Conservation (phyloP, 768 basidiomycete species). For the Collybia mongolica region DNA sequence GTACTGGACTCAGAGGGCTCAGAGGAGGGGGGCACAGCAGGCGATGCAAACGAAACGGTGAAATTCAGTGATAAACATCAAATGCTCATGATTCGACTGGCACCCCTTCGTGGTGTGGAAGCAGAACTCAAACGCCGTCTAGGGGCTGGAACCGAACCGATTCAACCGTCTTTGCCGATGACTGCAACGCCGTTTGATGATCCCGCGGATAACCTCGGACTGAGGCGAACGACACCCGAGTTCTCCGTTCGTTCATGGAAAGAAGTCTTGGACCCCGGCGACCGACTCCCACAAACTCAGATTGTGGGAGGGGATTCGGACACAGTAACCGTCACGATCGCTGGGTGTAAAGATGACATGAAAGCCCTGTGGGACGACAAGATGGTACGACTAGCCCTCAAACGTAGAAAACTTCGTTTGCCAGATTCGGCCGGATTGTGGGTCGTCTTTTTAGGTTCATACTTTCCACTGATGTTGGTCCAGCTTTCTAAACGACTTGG, state of each 20-base stretch:
- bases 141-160: slow-evolving; percentile 42
- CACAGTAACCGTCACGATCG: slow-evolving; percentile 49
- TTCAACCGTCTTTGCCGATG: slow-evolving; percentile 30
- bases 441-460: slow-evolving; percentile 20
- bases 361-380: slow-evolving; percentile 60
- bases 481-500: slow-evolving; percentile 70
- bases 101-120: slow-evolving; percentile 62
- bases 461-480: slow-evolving; percentile 1
- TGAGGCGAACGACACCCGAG: slow-evolving; percentile 33
- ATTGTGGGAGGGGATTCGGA: slow-evolving; percentile 26
- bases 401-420: slow-evolving; percentile 44
- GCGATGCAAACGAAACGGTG: slow-evolving; percentile 22
- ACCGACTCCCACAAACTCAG: slow-evolving; percentile 3
- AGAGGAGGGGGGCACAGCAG: slow-evolving; percentile 16
- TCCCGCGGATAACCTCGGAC: slow-evolving; percentile 20
- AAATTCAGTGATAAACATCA: slow-evolving; percentile 53
- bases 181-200: slow-evolving; percentile 48
- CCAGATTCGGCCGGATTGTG: slow-evolving; percentile 72
- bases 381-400: slow-evolving; percentile 48
- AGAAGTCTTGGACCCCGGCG: slow-evolving; percentile 36
- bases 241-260: slow-evolving; percentile 57
- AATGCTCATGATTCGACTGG: slow-evolving; percentile 56
- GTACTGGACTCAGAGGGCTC: slow-evolving; percentile 34
- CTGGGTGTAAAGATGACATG: slow-evolving; percentile 62
- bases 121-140: slow-evolving; percentile 60